A percentile compares a stretch with the other conserved stretches of the same genome.
These are phyloP conservation scores for Monosporascus sp. DNA, from an alignment of 2,329 filamentous ascomycete genomes.

Conservation along the genomic window DNA sequence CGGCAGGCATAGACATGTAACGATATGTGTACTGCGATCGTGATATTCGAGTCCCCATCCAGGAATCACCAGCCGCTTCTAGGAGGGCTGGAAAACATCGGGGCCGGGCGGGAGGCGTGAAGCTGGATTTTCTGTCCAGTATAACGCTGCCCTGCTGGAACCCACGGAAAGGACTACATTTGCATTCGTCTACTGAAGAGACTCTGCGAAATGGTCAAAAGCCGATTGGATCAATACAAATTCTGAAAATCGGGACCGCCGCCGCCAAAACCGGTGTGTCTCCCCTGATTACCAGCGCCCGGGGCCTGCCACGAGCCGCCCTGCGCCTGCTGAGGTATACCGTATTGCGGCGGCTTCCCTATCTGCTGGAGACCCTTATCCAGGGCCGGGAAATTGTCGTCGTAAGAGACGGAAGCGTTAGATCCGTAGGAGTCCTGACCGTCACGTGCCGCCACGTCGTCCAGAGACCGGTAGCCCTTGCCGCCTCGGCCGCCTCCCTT, in stretches of 20 bases:
- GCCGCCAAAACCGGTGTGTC: neutral
- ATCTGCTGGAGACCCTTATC: constrained; percentile 15
- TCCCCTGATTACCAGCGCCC: constrained; percentile 9
- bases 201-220: no score
- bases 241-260: constrained; percentile 4
- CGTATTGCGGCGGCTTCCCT: constrained; percentile 10
- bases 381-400: constrained; percentile 33
- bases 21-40: no score
- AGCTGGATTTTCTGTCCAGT: no score
- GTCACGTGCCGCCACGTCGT: constrained; percentile 54
- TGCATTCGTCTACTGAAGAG: no score
- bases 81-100: no score
- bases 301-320: constrained; percentile 17
- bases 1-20: no score
- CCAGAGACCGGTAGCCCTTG: constrained; percentile 60
- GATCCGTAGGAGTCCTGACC: constrained; percentile 37
- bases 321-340: constrained; percentile 16
- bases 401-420: constrained; percentile 38
- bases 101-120: no score
- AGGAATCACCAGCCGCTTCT: no score
- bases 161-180: no score
- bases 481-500: constrained; percentile 40
- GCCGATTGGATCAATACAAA: neutral
- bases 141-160: no score
- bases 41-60: no score